These are phyloP conservation scores for Arctium lappa DNA, from an alignment of 129 eudicot species.

Conservation along the genomic window DNA sequence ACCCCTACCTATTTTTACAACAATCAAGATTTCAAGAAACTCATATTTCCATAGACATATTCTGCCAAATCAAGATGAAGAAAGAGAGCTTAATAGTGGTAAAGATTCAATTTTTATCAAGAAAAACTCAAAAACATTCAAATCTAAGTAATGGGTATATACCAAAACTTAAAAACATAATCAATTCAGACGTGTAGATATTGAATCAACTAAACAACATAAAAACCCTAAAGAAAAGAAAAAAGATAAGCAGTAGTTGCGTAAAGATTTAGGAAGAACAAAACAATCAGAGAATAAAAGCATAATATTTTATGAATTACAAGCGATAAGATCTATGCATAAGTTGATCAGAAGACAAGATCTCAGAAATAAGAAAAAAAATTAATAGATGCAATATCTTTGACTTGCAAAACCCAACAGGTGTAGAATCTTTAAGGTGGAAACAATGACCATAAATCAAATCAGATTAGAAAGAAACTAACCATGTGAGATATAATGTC, in stretches of 20 bases:
- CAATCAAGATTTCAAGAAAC: conserved; percentile 25
- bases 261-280: background rate
- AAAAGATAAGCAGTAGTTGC: background rate
- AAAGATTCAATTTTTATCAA: conserved; percentile 1
- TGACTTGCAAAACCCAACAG: conserved; percentile 15
- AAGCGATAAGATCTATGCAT: conserved; percentile 15
- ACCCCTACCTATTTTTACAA: conserved; percentile 63
- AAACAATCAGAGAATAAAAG: background rate
- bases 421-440: conserved; percentile 11
- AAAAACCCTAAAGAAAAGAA: background rate
- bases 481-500: conserved; percentile 27
- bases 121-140: background rate
- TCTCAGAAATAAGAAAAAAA: background rate
- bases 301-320: background rate
- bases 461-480: conserved; percentile 17
- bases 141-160: background rate
- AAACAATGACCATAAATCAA: conserved; percentile 7
- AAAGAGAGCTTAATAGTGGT: background rate
- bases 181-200: background rate
- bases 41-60: conserved; percentile 9
- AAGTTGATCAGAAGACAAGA: conserved; percentile 19
- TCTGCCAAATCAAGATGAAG: conserved; percentile 30
- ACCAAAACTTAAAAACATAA: background rate
- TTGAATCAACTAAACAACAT: background rate
- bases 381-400: conserved; percentile 9